phyloP scores from a whole-genome alignment of 208 protist species.

The Trypanosoma melophagium region DNA sequence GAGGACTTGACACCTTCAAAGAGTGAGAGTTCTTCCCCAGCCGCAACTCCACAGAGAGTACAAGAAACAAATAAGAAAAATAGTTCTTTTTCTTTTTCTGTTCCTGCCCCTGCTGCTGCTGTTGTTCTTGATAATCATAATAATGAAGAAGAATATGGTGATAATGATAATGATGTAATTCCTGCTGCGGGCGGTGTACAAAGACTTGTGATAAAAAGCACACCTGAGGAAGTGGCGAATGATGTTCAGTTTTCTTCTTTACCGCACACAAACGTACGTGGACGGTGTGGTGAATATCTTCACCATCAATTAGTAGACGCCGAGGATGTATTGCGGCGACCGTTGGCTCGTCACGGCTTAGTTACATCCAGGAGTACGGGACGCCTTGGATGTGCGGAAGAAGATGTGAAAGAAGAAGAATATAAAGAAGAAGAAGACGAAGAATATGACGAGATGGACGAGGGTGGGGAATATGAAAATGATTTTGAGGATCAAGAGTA shows the following conservation, averaged over 20 bases:
- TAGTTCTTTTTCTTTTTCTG: too few relatives aligned
- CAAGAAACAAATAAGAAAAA: too few relatives aligned
- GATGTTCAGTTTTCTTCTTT: too few relatives aligned
- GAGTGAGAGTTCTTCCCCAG: too few relatives aligned
- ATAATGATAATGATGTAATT: background rate
- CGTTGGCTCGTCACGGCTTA: slow-evolving; percentile 8
- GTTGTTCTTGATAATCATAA: too few relatives aligned
- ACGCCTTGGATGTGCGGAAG: slow-evolving; percentile 8
- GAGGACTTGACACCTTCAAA: background rate
- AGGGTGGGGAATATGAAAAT: background rate
- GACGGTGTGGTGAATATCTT: background rate
- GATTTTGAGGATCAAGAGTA: background rate
- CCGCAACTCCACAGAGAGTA: too few relatives aligned
- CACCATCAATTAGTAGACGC: slow-evolving; percentile 14
- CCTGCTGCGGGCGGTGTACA: background rate
- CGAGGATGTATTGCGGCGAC: background rate
- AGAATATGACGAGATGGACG: slow-evolving; percentile 7
- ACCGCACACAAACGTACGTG: too few relatives aligned
- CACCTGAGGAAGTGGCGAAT: background rate
- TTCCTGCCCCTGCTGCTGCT: too few relatives aligned
- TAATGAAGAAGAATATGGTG: background rate
- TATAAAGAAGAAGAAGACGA: slow-evolving; percentile 14
- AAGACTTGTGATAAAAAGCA: background rate
- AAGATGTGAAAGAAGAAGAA: background rate
- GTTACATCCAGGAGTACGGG: background rate